Base-by-base conservation (phyloP, 208 protist species). In the Leishmania tropica region DNA sequence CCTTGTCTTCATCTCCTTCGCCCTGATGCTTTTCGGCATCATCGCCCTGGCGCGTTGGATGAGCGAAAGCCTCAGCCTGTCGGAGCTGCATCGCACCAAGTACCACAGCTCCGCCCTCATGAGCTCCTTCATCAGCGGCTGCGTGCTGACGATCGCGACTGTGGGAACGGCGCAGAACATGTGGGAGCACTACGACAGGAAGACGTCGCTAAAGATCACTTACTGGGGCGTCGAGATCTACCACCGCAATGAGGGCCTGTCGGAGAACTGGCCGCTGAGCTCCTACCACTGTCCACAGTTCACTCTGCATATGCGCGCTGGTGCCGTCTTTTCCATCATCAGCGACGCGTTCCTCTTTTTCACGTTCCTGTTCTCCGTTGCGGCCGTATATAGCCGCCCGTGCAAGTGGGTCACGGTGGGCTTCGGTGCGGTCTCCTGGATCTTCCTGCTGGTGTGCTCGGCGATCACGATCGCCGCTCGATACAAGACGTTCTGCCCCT, bases 191-290 rank as follows among this genome's bases (percentile, higher is more conserved):
- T 93, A 87, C 85, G 81, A 81, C 75, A 65, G 15, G 53, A 54
- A 70, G 60, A 72, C 60, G 75, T 88, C 84, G 19, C 64, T 89
- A 28, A 89, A 88, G 83, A 68, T 93, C 31, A 81, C 79, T n/a
- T 81, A 86, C 65, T 93, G 89, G 89, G 81, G 89, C 81, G 47
- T 89, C 48, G 84, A 90, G 87, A 40, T 89, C 31, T 85, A 81
- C 79, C 28, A 93, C 80, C 78, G 75, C 54, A 68, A 45, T 7
- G 67, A 60, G 54, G 48, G 80, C 81, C 80, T 87, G 64, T 87
- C 86, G 24, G 79, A 88, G 83, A 83, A 79, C 81, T 89, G 74
- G 78, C 19, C 74, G 78, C 81, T 87, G 62, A 73, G 75, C 75
- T 21, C 81, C 58, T 88, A 90, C 85, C 71, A 85, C 73, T 93